Conservation (phyloP, 2,329 filamentous ascomycete species). For the Phyllosticta capitalensis region DNA sequence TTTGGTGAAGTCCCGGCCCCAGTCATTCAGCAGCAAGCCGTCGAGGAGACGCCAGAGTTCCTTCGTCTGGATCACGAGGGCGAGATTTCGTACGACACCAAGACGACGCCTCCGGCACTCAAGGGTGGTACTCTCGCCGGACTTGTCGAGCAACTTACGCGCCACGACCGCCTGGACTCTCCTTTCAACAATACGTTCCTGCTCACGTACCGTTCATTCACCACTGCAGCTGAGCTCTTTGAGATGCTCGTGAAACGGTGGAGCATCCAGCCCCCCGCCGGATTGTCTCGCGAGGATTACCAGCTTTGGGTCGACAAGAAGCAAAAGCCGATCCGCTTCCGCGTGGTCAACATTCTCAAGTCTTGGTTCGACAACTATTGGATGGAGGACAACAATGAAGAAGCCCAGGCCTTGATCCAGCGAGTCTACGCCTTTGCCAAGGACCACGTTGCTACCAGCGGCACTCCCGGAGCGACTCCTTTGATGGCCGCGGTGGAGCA, state of each 20-base stretch:
- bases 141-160: slow-evolving; percentile 86
- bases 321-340: slow-evolving; percentile 90
- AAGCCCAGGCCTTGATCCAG: slow-evolving; percentile 74
- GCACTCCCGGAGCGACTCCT: slow-evolving; percentile 78
- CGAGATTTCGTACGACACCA: slow-evolving; percentile 83
- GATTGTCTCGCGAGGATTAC: slow-evolving; percentile 64
- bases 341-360: slow-evolving; percentile 95
- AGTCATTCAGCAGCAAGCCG: slow-evolving; percentile 34
- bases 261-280: slow-evolving; percentile 81
- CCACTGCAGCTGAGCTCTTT: slow-evolving; percentile 79
- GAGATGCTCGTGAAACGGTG: slow-evolving; percentile 88
- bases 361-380: slow-evolving; percentile 98
- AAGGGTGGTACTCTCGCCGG: slow-evolving; percentile 84
- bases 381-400: slow-evolving; percentile 89
- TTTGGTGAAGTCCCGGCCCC: slow-evolving; percentile 44
- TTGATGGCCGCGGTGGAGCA: slow-evolving; percentile 84
- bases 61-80: slow-evolving; percentile 77
- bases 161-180: slow-evolving; percentile 90
- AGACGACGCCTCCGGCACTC: slow-evolving; percentile 63
- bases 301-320: slow-evolving; percentile 88
- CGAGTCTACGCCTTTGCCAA: slow-evolving; percentile 85
- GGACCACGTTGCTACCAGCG: slow-evolving; percentile 85
- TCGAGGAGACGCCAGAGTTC: slow-evolving; percentile 75
- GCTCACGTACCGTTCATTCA: slow-evolving; percentile 93
- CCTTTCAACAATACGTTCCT: slow-evolving; percentile 98